These are phyloP conservation scores for Epipyxis sp. DNA, from an alignment of 108 stramenopile genomes.

Conservation along the genomic window DNA sequence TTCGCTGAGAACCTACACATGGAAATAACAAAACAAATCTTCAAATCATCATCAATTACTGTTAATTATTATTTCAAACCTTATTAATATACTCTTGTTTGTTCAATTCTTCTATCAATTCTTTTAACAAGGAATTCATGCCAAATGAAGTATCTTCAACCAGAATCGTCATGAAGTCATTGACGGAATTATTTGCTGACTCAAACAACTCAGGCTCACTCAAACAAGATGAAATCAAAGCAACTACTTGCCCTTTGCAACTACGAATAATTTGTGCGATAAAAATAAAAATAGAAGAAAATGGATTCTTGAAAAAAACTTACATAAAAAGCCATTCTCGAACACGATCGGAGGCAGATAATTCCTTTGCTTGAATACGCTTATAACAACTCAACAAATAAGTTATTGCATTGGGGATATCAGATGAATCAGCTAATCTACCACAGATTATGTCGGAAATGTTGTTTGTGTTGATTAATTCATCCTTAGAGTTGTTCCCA, in stretches of 20 bases:
- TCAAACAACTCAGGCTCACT: constrained; percentile 11
- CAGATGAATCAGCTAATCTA: not conserved
- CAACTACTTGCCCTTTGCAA: constrained; percentile 10
- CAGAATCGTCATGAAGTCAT: not conserved
- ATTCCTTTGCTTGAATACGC: constrained; percentile 3
- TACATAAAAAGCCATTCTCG: not conserved
- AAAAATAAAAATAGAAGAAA: not conserved
- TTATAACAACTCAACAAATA: not conserved
- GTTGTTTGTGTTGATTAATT: not conserved
- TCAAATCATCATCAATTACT: not conserved
- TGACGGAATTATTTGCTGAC: not conserved
- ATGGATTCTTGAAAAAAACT: not conserved
- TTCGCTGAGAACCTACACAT: not conserved
- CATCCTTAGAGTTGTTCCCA: not conserved
- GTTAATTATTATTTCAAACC: not conserved
- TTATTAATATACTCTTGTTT: constrained; percentile 1
- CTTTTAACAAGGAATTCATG: not conserved
- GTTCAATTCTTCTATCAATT: not conserved
- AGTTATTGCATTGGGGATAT: not conserved
- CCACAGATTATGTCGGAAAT: not conserved
- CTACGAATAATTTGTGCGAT: not conserved
- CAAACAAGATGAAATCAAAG: not conserved
- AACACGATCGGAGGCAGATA: not conserved
- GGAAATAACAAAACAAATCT: not conserved
- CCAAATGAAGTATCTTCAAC: not conserved